phyloP scores from a whole-genome alignment of 2,329 filamentous ascomycete species.

The Colletotrichum phormii region DNA sequence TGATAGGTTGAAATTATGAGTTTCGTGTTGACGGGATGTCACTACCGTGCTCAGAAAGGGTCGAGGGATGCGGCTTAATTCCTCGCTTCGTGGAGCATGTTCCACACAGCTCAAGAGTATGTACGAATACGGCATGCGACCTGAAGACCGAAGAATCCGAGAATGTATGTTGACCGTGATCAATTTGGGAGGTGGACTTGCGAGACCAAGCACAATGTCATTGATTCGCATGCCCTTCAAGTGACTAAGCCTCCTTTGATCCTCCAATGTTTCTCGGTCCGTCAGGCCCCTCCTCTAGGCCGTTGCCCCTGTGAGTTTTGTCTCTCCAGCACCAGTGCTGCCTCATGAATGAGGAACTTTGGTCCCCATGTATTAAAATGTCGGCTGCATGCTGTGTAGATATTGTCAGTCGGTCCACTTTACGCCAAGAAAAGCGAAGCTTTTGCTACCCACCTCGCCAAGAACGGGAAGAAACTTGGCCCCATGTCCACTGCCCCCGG shows the following conservation, averaged over 20 bases:
- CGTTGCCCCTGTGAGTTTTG: conserved; percentile 41
- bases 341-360: conserved; percentile 45
- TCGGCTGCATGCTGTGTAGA: conserved; percentile 46
- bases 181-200: too few relatives aligned
- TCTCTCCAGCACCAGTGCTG: conserved; percentile 47
- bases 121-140: too few relatives aligned
- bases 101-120: too few relatives aligned
- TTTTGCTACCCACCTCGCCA: conserved; percentile 41
- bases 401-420: conserved; percentile 18
- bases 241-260: not conserved
- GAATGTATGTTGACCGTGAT: too few relatives aligned
- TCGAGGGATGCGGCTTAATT: too few relatives aligned
- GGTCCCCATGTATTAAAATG: conserved; percentile 42
- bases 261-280: conserved; percentile 41
- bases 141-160: too few relatives aligned
- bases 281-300: conserved; percentile 45
- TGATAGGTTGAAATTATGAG: not conserved
- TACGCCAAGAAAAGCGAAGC: not conserved
- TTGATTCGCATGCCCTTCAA: too few relatives aligned
- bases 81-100: too few relatives aligned
- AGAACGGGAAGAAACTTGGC: conserved; percentile 50
- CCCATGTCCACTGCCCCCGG: conserved; percentile 50
- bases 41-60: too few relatives aligned
- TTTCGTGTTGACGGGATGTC: not conserved
- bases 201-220: not conserved